These are phyloP conservation scores for Phlegmacium glaucopus DNA, from an alignment of 768 basidiomycete species.

Conservation along the genomic window DNA sequence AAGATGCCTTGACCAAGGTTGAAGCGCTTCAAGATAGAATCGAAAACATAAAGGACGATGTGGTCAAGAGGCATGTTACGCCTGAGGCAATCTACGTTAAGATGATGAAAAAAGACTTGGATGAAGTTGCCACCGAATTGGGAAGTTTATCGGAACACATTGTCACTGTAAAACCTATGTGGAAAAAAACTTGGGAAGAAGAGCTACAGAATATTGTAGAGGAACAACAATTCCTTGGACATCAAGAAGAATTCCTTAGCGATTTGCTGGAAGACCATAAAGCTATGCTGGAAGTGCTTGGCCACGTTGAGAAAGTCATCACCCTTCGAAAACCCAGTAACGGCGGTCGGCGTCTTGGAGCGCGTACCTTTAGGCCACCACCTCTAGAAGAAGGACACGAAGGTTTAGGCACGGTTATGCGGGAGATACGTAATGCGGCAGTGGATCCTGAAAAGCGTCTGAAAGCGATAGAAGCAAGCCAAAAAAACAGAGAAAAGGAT, in stretches of 20 bases:
- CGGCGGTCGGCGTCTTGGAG: conserved; percentile 33
- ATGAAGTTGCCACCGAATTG: conserved; percentile 62
- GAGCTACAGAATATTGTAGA: conserved; percentile 96
- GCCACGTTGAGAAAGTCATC: conserved; percentile 89
- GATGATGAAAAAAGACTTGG: conserved; percentile 69
- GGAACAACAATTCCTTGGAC: conserved; percentile 90
- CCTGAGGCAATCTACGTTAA: conserved; percentile 75
- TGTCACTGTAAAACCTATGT: conserved; percentile 88
- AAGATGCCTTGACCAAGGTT: conserved; percentile 86
- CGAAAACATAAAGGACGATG: conserved; percentile 87
- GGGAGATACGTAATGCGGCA: conserved; percentile 83
- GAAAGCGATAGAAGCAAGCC: conserved; percentile 90
- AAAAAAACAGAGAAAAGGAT: conserved; percentile 77
- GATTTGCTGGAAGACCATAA: conserved; percentile 93
- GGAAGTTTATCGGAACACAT: conserved; percentile 81
- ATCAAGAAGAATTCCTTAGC: conserved; percentile 87
- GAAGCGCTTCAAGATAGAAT: conserved; percentile 92
- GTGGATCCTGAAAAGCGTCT: conserved; percentile 81
- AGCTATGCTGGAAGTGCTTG: conserved; percentile 81
- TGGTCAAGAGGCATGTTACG: conserved; percentile 81
- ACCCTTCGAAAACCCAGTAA: conserved; percentile 51
- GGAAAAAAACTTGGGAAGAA: conserved; percentile 98
- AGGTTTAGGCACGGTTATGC: conserved; percentile 76
- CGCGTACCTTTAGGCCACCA: conserved; percentile 55
- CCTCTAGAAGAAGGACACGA: conserved; percentile 64